Conservation (phyloP, 768 basidiomycete species). For the Kwoniella dendrophila region DNA sequence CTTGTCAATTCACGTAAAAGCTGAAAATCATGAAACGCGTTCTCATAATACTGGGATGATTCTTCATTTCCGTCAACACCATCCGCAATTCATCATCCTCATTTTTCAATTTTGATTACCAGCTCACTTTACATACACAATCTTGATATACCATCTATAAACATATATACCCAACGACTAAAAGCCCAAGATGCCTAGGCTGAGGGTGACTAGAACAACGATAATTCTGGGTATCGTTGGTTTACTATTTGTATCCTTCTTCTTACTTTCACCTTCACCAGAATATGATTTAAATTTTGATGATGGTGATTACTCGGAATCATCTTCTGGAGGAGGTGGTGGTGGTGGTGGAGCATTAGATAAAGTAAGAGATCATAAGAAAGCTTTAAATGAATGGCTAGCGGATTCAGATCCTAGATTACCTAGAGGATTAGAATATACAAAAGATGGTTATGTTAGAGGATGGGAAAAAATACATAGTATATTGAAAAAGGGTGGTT, state of each 20-base stretch:
- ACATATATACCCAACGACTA: background rate
- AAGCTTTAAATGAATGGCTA: constrained; percentile 14
- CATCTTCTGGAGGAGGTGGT: background rate
- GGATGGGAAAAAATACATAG: constrained; percentile 47
- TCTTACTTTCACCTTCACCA: constrained; percentile 15
- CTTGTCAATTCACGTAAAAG: no score
- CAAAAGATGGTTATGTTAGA: constrained; percentile 38
- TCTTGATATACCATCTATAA: no score
- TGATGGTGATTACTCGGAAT: constrained; percentile 2
- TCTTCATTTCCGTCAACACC: no score
- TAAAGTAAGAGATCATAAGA: constrained; percentile 11
- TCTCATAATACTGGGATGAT: no score
- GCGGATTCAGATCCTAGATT: constrained; percentile 4
- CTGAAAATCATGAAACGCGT: no score
- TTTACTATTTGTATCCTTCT: constrained; percentile 20
- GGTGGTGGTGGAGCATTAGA: constrained; percentile 3
- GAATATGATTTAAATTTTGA: constrained; percentile 17
- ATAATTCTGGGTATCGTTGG: constrained; percentile 6
- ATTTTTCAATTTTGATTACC: no score
- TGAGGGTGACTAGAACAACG: constrained; percentile 12
- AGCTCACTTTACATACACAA: no score
- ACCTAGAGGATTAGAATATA: constrained; percentile 17
- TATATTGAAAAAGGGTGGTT: constrained; percentile 20
- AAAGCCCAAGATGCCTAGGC: constrained; percentile 14
- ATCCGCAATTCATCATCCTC: no score